phyloP scores from a whole-genome alignment of 2,329 filamentous ascomycete species.

The Beauveria caledonica region DNA sequence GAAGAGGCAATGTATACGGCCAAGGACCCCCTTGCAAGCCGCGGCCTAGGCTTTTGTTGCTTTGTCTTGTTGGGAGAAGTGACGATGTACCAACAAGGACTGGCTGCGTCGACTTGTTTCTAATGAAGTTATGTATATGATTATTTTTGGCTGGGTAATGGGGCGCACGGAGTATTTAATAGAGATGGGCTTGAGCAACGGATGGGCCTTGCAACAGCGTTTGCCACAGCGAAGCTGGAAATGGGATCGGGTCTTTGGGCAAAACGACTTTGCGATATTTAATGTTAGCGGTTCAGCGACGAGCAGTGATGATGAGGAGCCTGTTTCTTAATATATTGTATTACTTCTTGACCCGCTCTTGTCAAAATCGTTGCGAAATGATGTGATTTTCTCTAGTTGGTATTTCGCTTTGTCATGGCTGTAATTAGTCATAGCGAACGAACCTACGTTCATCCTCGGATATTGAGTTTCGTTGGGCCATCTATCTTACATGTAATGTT shows the following conservation, averaged over 20 bases:
- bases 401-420: background rate
- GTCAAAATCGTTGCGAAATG: no score
- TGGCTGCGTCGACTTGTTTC: background rate
- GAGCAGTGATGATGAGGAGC: background rate
- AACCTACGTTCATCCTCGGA: background rate
- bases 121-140: background rate
- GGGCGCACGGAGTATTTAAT: background rate
- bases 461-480: no score
- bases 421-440: background rate
- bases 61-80: background rate
- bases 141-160: background rate
- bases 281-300: background rate
- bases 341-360: background rate
- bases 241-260: background rate
- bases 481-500: background rate
- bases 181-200: background rate
- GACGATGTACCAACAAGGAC: no score
- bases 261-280: background rate
- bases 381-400: background rate
- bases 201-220: background rate
- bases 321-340: background rate
- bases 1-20: slow-evolving; percentile 21
- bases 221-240: background rate
- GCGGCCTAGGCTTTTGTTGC: background rate
- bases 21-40: slow-evolving; percentile 20